Conservation (phyloP, 495 filamentous ascomycete species). For the Parathielavia hyrcaniae region DNA sequence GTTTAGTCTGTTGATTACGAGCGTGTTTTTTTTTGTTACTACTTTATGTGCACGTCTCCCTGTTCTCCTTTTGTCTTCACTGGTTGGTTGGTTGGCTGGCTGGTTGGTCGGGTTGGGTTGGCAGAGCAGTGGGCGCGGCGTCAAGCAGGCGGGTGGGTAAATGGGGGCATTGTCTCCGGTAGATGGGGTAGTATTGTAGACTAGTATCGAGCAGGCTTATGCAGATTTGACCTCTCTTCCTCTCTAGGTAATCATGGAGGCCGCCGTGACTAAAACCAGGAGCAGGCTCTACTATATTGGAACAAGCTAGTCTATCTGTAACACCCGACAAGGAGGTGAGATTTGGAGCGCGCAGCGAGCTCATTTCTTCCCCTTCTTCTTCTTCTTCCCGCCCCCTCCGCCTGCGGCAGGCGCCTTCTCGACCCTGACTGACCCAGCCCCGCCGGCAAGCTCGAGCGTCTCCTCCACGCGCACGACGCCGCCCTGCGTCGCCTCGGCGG, state of each 20-base stretch:
- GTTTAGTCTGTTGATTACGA: too few relatives aligned
- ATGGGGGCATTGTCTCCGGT: too few relatives aligned
- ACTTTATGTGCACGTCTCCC: not conserved
- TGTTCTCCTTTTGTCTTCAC: not conserved
- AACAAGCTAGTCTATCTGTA: too few relatives aligned
- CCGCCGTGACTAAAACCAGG: too few relatives aligned
- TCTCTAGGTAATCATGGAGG: too few relatives aligned
- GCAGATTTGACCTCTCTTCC: too few relatives aligned
- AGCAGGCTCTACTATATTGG: too few relatives aligned
- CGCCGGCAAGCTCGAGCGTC: constrained; percentile 57
- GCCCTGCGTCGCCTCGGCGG: constrained; percentile 75
- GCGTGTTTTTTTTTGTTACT: too few relatives aligned
- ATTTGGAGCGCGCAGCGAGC: not conserved
- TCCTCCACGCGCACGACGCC: constrained; percentile 65
- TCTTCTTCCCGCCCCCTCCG: constrained; percentile 40
- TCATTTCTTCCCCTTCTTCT: constrained; percentile 70
- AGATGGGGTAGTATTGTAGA: too few relatives aligned
- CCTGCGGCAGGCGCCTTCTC: constrained; percentile 44
- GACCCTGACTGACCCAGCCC: constrained; percentile 53
- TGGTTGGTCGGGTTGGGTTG: not conserved
- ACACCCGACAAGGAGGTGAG: too few relatives aligned
- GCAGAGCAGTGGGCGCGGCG: not conserved
- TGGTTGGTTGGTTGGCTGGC: not conserved
- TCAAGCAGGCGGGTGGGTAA: not conserved
- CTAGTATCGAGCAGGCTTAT: too few relatives aligned